Evolutionary conservation across 768 basidiomycete species (phyloP).

Genomic region (Boletales sp.): DNA sequence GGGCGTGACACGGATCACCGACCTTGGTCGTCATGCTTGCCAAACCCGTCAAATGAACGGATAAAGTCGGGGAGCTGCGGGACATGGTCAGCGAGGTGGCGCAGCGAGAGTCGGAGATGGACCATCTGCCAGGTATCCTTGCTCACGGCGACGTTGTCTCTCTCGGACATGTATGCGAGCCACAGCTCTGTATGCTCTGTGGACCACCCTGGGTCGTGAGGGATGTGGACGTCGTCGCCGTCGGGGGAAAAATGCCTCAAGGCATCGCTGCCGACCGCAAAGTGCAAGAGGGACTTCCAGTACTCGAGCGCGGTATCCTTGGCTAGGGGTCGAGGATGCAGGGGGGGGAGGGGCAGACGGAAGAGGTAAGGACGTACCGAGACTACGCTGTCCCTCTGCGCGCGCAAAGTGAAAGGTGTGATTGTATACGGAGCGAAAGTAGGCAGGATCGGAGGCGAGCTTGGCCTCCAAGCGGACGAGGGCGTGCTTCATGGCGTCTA

Average conservation of each 20-base stretch:
- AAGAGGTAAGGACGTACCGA: constrained; percentile 45
- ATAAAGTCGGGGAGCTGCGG: constrained; percentile 76
- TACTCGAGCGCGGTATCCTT: constrained; percentile 72
- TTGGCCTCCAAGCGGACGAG: constrained; percentile 54
- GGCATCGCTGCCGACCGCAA: constrained; percentile 66
- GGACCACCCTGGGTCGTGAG: constrained; percentile 53
- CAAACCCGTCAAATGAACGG: constrained; percentile 70
- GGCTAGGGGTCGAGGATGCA: constrained; percentile 33
- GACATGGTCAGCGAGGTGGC: constrained; percentile 5
- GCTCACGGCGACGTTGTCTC: constrained; percentile 72
- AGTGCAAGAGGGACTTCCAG: constrained; percentile 74
- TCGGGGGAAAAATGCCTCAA: constrained; percentile 42
- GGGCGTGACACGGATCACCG: no score
- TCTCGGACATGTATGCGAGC: constrained; percentile 69
- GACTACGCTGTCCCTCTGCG: constrained; percentile 71
- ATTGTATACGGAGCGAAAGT: constrained; percentile 77
- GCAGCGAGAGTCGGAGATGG: constrained; percentile 2
- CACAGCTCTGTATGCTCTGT: constrained; percentile 64
- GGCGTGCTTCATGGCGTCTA: constrained; percentile 54
- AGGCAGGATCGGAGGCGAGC: constrained; percentile 59
- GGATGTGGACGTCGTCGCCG: constrained; percentile 45
- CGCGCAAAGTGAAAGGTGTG: constrained; percentile 81
- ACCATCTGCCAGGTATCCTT: constrained; percentile 92
- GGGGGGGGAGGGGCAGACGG: neutral
- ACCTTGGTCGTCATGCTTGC: constrained; percentile 78